Evolutionary conservation across 2,329 filamentous ascomycete genomes (phyloP).

Genomic region (Phaeoacremonium minimum): DNA sequence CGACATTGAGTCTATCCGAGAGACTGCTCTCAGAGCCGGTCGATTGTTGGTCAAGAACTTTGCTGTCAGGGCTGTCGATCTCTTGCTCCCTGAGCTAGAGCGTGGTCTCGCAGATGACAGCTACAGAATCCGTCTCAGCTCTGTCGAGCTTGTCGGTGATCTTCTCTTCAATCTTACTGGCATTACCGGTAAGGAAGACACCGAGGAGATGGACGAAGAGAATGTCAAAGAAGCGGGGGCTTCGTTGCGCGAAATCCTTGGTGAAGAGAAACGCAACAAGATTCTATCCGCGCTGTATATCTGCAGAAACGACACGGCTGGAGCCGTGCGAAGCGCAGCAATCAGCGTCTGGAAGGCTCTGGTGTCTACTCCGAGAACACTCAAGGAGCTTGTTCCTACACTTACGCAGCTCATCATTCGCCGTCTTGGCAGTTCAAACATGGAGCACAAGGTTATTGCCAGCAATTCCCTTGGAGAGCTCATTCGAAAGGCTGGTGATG

Average conservation of each 20-base stretch:
- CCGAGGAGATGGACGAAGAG: constrained; percentile 75
- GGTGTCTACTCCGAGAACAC: constrained; percentile 83
- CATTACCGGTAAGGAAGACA: constrained; percentile 74
- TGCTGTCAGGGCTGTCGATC: constrained; percentile 87
- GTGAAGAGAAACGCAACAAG: constrained; percentile 94
- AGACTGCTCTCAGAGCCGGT: constrained; percentile 92
- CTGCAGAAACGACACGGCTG: constrained; percentile 94
- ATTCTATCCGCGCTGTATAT: constrained; percentile 97
- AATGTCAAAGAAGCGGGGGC: constrained; percentile 79
- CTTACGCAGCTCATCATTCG: constrained; percentile 93
- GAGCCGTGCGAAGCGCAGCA: constrained; percentile 82
- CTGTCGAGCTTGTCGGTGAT: constrained; percentile 94
- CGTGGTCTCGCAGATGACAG: constrained; percentile 95
- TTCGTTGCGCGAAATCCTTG: constrained; percentile 90
- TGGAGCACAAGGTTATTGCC: constrained; percentile 98
- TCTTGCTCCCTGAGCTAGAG: constrained; percentile 90
- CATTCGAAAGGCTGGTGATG: constrained; percentile 93
- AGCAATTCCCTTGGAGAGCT: constrained; percentile 95
- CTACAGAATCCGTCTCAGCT: constrained; percentile 96
- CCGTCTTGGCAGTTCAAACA: constrained; percentile 88
- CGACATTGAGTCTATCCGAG: constrained; percentile 92
- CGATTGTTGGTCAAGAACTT: constrained; percentile 98
- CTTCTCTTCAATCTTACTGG: constrained; percentile 96
- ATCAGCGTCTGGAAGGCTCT: constrained; percentile 95
- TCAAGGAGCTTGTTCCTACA: constrained; percentile 93